Evolutionary conservation across 1,284 basidiomycete species (phyloP).

Genomic region (Termitomyces sp.): DNA sequence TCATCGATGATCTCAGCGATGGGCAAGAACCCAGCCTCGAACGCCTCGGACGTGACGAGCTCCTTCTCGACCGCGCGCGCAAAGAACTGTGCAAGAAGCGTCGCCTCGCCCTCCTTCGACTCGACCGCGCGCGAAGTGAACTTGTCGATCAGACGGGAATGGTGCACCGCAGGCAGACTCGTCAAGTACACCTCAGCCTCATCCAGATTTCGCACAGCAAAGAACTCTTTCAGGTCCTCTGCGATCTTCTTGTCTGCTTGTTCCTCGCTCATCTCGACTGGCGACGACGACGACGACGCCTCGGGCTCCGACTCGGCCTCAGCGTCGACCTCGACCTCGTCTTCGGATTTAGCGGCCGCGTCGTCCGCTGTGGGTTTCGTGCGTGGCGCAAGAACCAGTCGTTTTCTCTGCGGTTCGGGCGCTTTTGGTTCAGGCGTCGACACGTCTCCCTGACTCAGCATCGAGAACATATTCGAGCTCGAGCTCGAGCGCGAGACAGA

Average conservation of each 20-base stretch:
- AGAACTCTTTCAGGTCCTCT: conserved; percentile 77
- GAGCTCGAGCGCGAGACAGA: conserved; percentile 76
- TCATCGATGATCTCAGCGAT: conserved; percentile 80
- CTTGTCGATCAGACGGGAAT: conserved; percentile 67
- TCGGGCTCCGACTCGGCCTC: conserved; percentile 37
- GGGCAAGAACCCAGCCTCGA: conserved; percentile 66
- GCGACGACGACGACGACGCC: conserved; percentile 21
- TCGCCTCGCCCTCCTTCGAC: conserved; percentile 80
- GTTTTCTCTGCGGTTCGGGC: conserved; percentile 58
- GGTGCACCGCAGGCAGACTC: conserved; percentile 60
- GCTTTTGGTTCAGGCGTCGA: conserved; percentile 46
- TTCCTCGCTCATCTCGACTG: conserved; percentile 58
- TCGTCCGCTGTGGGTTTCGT: conserved; percentile 33
- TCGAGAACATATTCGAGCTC: conserved; percentile 82
- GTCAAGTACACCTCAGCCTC: conserved; percentile 87
- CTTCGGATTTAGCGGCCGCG: conserved; percentile 38
- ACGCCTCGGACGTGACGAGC: conserved; percentile 48
- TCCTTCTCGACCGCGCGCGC: conserved; percentile 50
- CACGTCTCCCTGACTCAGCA: conserved; percentile 59
- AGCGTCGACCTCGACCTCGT: conserved; percentile 24
- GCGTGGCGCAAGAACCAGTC: conserved; percentile 61
- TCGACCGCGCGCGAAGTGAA: conserved; percentile 71
- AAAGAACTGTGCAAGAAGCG: conserved; percentile 71
- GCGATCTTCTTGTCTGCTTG: conserved; percentile 75
- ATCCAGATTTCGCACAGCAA: conserved; percentile 71